Evolutionary conservation across 345 rosid species (phyloP), one percentile per base, ranked within the genome.

Genomic region (Melastoma malabathricum): DNA sequence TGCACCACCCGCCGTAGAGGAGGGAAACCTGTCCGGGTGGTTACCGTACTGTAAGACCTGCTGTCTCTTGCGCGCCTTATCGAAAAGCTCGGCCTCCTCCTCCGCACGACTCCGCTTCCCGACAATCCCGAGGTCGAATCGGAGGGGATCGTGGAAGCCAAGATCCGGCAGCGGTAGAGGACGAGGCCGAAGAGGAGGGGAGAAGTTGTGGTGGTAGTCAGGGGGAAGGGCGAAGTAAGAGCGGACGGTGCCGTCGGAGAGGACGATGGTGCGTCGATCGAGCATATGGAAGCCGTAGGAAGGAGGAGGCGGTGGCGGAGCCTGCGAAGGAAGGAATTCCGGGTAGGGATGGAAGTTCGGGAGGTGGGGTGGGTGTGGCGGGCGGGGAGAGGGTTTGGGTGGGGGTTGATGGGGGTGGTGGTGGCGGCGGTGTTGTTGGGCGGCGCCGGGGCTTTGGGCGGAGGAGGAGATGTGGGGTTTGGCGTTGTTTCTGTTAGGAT

Each of bases 161-260:
- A 29, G 38, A 29, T 29, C 38, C 54, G 50, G 50, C 57, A 0
- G 43, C 48, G 1, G 73, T n/a, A 22, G 38, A 47, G 50, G 56
- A 15, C 78, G 68, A 45, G 59, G 58, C 38, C 5, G 38, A 17
- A 55, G 62, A 29, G 54, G 59, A 0, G 62, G 72, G 18, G 63
- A 71, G n/a, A 71, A 70, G 52, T 81, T 75, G 61, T 93, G 86
- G 52, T 73, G 86, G 73, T 88, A 85, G 64, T 93, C 89, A 13
- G 84, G 81, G 7, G 99, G 97, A 41, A 88, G 94, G 15, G 97
- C 99, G 43, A 88, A 81, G 78, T 93, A 93, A 31, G 99, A 77
- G 31, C 97, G 89, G 45, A 80, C 94, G 65, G 85, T 85, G 14
- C 99, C 96, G 53, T 93, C 97, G 23, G 83, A 76, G 23, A 93